Base-by-base conservation (phyloP, 78 protist species). In the Emiliania huxleyi region DNA sequence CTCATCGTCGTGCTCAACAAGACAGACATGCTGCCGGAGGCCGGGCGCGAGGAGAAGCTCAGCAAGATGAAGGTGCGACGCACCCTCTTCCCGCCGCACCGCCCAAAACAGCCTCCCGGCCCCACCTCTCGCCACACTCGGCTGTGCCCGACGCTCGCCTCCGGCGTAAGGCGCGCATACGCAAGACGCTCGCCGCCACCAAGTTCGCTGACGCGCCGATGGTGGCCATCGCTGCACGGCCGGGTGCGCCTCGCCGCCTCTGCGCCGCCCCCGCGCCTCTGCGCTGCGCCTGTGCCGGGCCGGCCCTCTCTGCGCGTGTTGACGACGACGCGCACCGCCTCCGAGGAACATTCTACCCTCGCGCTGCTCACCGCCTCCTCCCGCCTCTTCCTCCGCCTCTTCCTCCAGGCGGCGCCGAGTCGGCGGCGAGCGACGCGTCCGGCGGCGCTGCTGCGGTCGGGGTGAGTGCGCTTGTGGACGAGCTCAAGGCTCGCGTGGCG, bases 1-100 rank as follows among this genome's bases (percentile, higher is more conserved):
- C 83, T 97, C 48, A 89, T 98, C 29, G 94, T 98, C 2, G 99
- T 94, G 3, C 92, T 98, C 88, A 98, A 98, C 95, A 98, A 98
- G 90, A n/a, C 90, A 19, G 99, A 98, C 91, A 8, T 77, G 87
- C 87, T 77, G 46, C 46, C 87, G 21, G 87, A 38, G 26, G 48
- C 45, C 40, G 42, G 33, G 89, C 88, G 93, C 88, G 87, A 3
- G 44, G 90, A 25, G 38, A 37, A 43, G 38, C 46, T 96, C 52
- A 88, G n/a, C 22, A 69, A 91, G 87, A 55, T 93, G 91, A 38
- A 83, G 37, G 77, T 40, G n/a, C n/a, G n/a, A n/a, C n/a, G n/a
- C n/a, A n/a, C n/a, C n/a, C 52, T 26, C 44, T 2, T 56, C 37
- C 52, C 52, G 26, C 48, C 43, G 83, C 43, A 18, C 38, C 40